Conservation (phyloP, 2,329 filamentous ascomycete species). For the Phialophora expanda region DNA sequence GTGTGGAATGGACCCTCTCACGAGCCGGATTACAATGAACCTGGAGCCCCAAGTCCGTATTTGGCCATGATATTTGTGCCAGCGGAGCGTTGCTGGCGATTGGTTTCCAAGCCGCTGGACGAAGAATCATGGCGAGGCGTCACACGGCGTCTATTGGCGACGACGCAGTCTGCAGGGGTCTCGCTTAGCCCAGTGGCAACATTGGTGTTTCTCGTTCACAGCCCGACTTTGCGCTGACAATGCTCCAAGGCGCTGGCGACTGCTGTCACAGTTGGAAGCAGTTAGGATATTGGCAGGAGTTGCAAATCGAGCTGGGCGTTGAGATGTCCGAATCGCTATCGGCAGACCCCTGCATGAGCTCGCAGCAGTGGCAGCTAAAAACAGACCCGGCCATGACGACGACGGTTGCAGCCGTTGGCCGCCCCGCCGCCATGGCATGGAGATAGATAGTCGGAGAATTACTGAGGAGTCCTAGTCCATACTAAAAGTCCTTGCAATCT, state of each 20-base stretch:
- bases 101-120: constrained; percentile 29
- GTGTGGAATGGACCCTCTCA: background rate
- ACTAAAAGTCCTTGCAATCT: constrained; percentile 10
- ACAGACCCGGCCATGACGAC: background rate
- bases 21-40: background rate
- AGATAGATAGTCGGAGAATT: background rate
- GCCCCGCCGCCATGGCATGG: background rate
- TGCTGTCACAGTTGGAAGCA: background rate
- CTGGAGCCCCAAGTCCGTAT: constrained; percentile 1
- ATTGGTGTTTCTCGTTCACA: background rate
- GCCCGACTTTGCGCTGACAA: background rate
- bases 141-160: constrained; percentile 10
- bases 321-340: background rate
- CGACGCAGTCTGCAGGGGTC: constrained; percentile 8
- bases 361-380: constrained; percentile 5
- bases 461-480: background rate
- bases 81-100: constrained; percentile 19
- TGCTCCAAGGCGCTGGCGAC: background rate
- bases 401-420: constrained; percentile 5
- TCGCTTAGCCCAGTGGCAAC: background rate
- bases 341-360: background rate
- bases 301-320: background rate
- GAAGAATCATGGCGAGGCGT: constrained; percentile 8
- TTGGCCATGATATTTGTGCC: constrained; percentile 2
- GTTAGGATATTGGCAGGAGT: background rate